Evolutionary conservation across 2,329 filamentous ascomycete genomes (phyloP), one percentile per base, ranked within the genome.

Genomic region (Drechmeria coniospora): DNA sequence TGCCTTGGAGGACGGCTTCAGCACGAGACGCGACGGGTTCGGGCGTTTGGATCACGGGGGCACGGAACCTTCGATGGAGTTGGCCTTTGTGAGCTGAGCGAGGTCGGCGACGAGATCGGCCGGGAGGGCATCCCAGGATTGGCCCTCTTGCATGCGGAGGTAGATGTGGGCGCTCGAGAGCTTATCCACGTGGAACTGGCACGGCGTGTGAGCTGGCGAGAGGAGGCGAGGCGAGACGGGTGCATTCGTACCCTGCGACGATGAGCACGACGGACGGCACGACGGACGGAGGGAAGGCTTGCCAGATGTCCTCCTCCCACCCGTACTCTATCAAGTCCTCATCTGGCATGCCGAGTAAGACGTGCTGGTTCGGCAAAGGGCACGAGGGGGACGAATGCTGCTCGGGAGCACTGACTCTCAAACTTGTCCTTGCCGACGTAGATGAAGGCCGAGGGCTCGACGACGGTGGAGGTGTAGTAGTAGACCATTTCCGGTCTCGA

Each of bases 371-470:
- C 4, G 12, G 10, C 4, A 15, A 21, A 12, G 13, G 2, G 23
- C 4, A 7, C n/a, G 23, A 13, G 6, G 18, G 18, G 4, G 15
- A 10, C 9, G 3, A 21, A 16, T 8, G 15, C 11, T 10, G 3
- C 15, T 32, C n/a, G n/a, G n/a, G 32, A 30, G 37, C 35, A 43
- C 76, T 47, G 65, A 94, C 90, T 98, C 63, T 98, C 90, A 43
- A 90, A 86, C 60, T 98, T 98, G 64, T 98, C 90, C 57, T 95
- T 98, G 54, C 90, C 90, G 33, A 94, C 83, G 51, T 98, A 98
- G 47, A 98, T 74, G 50, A 78, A 86, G 23, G 83, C 87, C 18
- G 83, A 51, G 2, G 90, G 87, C 9, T 75, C 66, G 21, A 92
- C 82, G 23, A 74, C 73, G 35, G 71, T 87, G 15, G 87, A 95